Evolutionary conservation across 176 grass and related monocot species (phyloP).

Genomic region (Triticum timopheevii): DNA sequence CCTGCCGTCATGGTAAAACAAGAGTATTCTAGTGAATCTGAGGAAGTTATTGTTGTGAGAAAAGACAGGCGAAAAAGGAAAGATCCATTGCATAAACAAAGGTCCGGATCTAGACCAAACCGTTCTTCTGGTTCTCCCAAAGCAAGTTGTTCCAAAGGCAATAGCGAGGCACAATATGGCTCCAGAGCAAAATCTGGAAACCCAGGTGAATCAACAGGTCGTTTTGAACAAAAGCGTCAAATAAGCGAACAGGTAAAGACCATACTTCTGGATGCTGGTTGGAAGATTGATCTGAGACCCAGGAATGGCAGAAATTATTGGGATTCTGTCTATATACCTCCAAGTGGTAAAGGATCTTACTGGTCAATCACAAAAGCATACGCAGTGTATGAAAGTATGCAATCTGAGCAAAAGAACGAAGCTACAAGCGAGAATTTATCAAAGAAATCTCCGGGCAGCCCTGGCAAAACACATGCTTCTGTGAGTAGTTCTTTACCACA

Average conservation of each 20-base stretch:
- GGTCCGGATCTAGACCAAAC: conserved; percentile 28
- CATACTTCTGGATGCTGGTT: conserved; percentile 80
- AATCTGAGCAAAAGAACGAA: conserved; percentile 30
- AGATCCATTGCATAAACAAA: conserved; percentile 23
- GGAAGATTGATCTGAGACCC: conserved; percentile 85
- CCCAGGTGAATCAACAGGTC: conserved; percentile 14
- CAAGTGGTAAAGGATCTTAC: conserved; percentile 76
- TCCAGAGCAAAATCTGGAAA: conserved; percentile 5
- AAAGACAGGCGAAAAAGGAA: conserved; percentile 28
- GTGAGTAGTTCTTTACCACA: conserved; percentile 52
- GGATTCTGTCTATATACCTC: conserved; percentile 92
- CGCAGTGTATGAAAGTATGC: conserved; percentile 31
- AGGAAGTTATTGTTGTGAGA: conserved; percentile 26
- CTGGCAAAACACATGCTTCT: background rate
- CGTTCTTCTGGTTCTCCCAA: conserved; percentile 35
- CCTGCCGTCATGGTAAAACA: conserved; percentile 16
- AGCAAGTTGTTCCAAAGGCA: conserved; percentile 13
- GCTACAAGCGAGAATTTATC: conserved; percentile 23
- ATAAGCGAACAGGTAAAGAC: conserved; percentile 79
- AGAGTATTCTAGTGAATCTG: conserved; percentile 46
- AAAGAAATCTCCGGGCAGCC: conserved; percentile 40
- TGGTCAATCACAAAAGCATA: conserved; percentile 99
- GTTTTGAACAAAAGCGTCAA: conserved; percentile 50
- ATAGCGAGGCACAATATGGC: background rate
- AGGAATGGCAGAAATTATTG: conserved; percentile 77